Evolutionary conservation across 2,329 filamentous ascomycete species (phyloP).

Genomic region (Colletotrichum lentis): DNA sequence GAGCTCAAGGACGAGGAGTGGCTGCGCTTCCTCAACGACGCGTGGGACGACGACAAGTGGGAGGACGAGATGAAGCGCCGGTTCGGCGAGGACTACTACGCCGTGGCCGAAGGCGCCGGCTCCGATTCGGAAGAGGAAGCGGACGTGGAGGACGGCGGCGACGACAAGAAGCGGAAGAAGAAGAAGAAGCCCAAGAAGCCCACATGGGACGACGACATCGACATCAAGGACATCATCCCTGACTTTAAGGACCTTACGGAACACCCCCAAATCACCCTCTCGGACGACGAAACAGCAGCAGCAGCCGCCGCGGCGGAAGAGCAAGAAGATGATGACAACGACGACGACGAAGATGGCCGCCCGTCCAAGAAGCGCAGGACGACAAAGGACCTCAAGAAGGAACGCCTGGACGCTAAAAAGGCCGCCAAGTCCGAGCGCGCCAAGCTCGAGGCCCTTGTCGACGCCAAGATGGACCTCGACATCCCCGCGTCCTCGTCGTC

Average conservation of each 20-base stretch:
- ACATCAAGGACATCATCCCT: conserved; percentile 90
- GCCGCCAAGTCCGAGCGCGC: conserved; percentile 81
- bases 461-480: conserved; percentile 80
- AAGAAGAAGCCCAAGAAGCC: conserved; percentile 79
- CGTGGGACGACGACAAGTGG: conserved; percentile 90
- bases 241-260: conserved; percentile 77
- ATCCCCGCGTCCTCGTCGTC: conserved; percentile 63
- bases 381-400: conserved; percentile 67
- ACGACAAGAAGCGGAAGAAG: conserved; percentile 63
- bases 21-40: conserved; percentile 82
- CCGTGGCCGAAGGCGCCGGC: conserved; percentile 70
- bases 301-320: conserved; percentile 49
- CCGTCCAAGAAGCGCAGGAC: conserved; percentile 67
- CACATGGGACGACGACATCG: conserved; percentile 95
- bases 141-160: conserved; percentile 56
- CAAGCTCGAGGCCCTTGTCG: conserved; percentile 86
- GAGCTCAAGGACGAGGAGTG: conserved; percentile 78
- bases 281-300: conserved; percentile 57
- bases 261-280: conserved; percentile 63
- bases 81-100: conserved; percentile 93
- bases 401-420: conserved; percentile 68
- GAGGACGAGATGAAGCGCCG: conserved; percentile 87
- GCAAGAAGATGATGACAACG: conserved; percentile 48
- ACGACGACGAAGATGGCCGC: conserved; percentile 52
- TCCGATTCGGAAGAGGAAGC: conserved; percentile 68